Evolutionary conservation across 1,139 yeast species (phyloP), one percentile per base, ranked within the genome.

Genomic region (Yamadazyma blattariae): DNA sequence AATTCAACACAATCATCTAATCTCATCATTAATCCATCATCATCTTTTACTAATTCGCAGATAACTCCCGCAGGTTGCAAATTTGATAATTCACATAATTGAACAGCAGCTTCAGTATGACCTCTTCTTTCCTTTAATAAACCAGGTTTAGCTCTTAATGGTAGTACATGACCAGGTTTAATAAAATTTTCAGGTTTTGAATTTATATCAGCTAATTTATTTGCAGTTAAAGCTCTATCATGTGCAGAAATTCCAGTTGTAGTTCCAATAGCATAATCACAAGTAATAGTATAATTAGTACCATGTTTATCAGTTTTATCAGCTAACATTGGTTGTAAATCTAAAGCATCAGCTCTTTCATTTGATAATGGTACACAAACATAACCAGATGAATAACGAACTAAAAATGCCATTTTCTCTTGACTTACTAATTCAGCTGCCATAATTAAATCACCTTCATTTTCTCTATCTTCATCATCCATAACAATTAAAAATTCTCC

Each of bases 101-200:
- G 96, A 10, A 92, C 95, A 22, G 90, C 90, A 8, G 98, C 97
- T 63, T 94, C 99, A 7, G 99, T 94, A 57, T 94, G 99, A n/a
- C 99, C 98, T 44, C 87, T 71, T 68, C 99, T 83, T 35, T 69
- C 67, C 38, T 78, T 69, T 40, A 92, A 79, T 33, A 95, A 82
- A 1, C 96, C 96, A 18, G 86, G 86, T 15, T 75, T 86, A 3
- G 97, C 97, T 50, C 97, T 74, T 52, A 94, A 71, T 3, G 99
- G 99, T 45, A 92, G 77, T 26, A 92, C 64, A 54, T 94, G 98
- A 19, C 98, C 99, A 0, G 99, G 99, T 53, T 84, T 79, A 52
- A 87, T 67, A 54, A 92, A 87, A 44, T 86, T 88, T 0, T 51
- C 65, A 0, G 95, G 71, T 36, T 66, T 68, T 11, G 81, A 58